phyloP scores from a whole-genome alignment of 129 eudicot species.

The Chrysanthemum lavandulifolium region DNA sequence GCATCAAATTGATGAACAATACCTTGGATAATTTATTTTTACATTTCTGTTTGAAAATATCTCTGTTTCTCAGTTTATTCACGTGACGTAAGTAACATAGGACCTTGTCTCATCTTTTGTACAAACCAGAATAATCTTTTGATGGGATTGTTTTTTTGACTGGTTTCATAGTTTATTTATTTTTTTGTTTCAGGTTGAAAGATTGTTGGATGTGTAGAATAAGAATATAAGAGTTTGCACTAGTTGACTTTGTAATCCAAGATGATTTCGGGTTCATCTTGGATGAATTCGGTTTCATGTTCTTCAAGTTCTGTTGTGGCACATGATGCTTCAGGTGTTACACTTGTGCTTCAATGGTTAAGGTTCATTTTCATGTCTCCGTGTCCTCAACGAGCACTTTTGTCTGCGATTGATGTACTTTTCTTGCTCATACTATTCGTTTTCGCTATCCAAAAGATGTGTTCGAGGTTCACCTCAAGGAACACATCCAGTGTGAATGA shows the following conservation, averaged over 20 bases:
- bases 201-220: slow-evolving; percentile 9
- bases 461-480: slow-evolving; percentile 32
- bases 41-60: too few species aligned
- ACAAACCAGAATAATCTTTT: too few species aligned
- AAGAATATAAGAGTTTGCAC: background rate
- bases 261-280: slow-evolving; percentile 45
- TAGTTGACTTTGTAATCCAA: background rate
- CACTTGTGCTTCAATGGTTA: slow-evolving; percentile 50
- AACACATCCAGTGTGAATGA: slow-evolving; percentile 16
- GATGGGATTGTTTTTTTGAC: background rate
- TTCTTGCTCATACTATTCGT: slow-evolving; percentile 47
- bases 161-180: background rate
- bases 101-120: too few species aligned
- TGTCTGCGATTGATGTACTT: slow-evolving; percentile 55
- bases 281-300: slow-evolving; percentile 67
- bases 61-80: too few species aligned
- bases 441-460: slow-evolving; percentile 43
- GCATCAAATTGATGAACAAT: too few species aligned
- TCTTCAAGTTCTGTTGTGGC: slow-evolving; percentile 44
- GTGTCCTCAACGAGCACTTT: slow-evolving; percentile 67
- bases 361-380: slow-evolving; percentile 68
- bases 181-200: background rate
- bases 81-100: too few species aligned
- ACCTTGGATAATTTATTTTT: too few species aligned
- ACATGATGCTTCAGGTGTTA: slow-evolving; percentile 28